Evolutionary conservation across 495 filamentous ascomycete species (phyloP).

Genomic region (Chaetomidium leptoderma): DNA sequence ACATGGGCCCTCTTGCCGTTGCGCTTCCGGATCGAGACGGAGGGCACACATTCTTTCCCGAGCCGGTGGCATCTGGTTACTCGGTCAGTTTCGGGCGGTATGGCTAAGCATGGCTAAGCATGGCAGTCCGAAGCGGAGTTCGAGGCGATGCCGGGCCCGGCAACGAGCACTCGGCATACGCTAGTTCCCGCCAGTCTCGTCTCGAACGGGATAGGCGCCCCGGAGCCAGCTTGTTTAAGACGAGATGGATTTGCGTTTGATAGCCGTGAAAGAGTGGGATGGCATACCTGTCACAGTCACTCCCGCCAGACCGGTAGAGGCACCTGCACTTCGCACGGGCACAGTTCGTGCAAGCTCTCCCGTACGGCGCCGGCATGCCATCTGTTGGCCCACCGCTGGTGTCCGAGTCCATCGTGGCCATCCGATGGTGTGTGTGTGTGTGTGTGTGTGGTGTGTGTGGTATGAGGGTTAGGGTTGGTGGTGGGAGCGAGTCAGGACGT

Average conservation of each 20-base stretch:
- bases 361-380: constrained; percentile 39
- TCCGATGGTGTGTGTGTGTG: too few species aligned
- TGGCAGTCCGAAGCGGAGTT: constrained; percentile 6
- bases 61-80: constrained; percentile 36
- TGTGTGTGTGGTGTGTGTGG: too few species aligned
- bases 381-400: neutral
- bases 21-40: constrained; percentile 38
- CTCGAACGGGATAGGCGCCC: constrained; percentile 19
- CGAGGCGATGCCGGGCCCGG: constrained; percentile 5
- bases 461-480: constrained; percentile 14
- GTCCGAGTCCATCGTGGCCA: constrained; percentile 13
- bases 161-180: neutral
- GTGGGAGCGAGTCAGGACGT: neutral
- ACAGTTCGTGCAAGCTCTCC: constrained; percentile 54
- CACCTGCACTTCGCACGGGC: constrained; percentile 55
- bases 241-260: too few species aligned
- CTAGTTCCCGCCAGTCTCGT: constrained; percentile 10
- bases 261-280: neutral
- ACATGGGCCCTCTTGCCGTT: constrained; percentile 27
- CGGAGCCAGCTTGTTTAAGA: too few species aligned
- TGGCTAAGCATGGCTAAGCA: neutral
- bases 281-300: constrained; percentile 48
- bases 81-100: constrained; percentile 4
- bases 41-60: constrained; percentile 39
- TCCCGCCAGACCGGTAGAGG: constrained; percentile 36